A percentile compares a stretch with the other conserved stretches of the same genome.
These are phyloP conservation scores for Epichloe elymi DNA, from an alignment of 2,329 filamentous ascomycete species.

Conservation along the genomic window DNA sequence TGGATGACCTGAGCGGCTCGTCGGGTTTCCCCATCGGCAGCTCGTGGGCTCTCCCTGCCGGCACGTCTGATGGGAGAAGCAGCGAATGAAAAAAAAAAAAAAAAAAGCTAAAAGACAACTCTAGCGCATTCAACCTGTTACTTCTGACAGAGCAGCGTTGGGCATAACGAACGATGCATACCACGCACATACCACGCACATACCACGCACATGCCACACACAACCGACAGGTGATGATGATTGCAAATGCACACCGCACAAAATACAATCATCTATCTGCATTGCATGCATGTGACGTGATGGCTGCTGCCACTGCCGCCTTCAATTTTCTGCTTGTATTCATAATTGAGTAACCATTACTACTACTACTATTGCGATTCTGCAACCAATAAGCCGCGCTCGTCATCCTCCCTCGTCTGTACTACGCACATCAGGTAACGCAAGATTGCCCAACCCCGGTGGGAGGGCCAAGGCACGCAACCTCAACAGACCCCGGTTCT, in stretches of 20 bases:
- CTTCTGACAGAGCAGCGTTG: neutral
- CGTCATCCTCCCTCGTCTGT: neutral
- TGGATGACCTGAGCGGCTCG: neutral
- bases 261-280: neutral
- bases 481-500: neutral
- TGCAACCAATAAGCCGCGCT: neutral
- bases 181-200: neutral
- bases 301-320: neutral
- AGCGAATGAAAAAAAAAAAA: neutral
- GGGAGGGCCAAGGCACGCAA: neutral
- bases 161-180: neutral
- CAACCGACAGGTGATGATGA: neutral
- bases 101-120: neutral
- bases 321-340: neutral
- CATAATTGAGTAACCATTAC: neutral
- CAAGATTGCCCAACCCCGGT: slow-evolving; percentile 1
- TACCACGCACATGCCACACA: neutral
- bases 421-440: neutral
- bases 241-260: neutral
- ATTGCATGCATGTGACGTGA: neutral
- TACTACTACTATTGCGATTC: neutral
- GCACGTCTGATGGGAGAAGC: neutral
- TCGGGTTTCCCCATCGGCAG: neutral
- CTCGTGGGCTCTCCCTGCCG: neutral
- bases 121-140: neutral